phyloP scores from a whole-genome alignment of 2,329 filamentous ascomycete genomes.

The Aspergillus quadricinctus region DNA sequence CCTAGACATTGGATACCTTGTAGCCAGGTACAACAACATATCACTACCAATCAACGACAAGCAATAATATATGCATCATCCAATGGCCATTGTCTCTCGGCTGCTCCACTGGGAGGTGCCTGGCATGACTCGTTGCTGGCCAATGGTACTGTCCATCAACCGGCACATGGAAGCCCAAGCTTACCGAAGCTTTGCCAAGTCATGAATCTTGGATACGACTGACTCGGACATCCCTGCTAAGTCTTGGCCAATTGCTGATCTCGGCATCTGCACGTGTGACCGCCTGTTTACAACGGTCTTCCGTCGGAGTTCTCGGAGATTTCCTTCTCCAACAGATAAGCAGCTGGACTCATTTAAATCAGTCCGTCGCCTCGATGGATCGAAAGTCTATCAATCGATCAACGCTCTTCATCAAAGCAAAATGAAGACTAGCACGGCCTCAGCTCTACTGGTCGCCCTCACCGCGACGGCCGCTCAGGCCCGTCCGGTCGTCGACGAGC shows the following conservation, averaged over 20 bases:
- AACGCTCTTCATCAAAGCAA: not conserved
- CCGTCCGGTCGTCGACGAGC: constrained; percentile 37
- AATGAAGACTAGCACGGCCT: constrained; percentile 20
- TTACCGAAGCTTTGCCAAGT: not conserved
- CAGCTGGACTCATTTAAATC: not conserved
- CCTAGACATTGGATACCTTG: no score
- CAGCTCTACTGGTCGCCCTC: constrained; percentile 18
- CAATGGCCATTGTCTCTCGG: no score
- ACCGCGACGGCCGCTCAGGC: constrained; percentile 17
- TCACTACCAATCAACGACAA: no score
- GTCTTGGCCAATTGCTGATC: constrained; percentile 29
- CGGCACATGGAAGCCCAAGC: not conserved
- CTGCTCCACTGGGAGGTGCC: no score
- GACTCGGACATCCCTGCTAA: not conserved
- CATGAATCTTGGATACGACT: not conserved
- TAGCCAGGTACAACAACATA: no score
- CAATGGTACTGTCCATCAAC: not conserved
- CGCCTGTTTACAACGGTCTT: not conserved
- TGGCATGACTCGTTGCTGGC: not conserved
- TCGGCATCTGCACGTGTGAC: constrained; percentile 6
- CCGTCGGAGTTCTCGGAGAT: not conserved
- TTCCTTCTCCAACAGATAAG: not conserved
- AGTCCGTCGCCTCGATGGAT: not conserved
- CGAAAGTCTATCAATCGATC: not conserved
- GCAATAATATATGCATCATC: no score